Base-by-base conservation (phyloP, 108 stramenopile species). In the Pseudonitzschia multiseries region DNA sequence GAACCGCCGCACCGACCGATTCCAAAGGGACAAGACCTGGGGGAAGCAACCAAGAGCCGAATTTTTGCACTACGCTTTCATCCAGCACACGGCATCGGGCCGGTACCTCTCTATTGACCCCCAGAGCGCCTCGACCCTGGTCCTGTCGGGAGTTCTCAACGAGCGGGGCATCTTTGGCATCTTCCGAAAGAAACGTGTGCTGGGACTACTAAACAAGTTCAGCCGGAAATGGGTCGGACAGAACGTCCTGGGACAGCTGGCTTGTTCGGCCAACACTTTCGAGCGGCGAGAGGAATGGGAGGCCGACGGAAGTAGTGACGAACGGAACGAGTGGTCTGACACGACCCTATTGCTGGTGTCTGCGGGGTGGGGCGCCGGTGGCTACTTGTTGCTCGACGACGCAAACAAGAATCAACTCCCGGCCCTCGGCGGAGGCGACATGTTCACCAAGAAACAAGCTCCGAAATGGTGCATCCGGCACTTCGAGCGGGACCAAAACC, bases 241-340 rank as follows among this genome's bases (percentile, higher is more conserved):
- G 64, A 82, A 60, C 41, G 13, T 86, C 69, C 54, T 89, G 22
- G 87, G 87, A 10, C 44, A 50, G 18, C 50, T 89, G 27, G 72
- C 57, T 0, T 86, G 85, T 65, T 63, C 75, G 8, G 81, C 85
- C 15, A 63, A 53, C 15, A 32, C 63, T 17, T 86, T 89, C 77
- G 80, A 81, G 22, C 72, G 69, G 10, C 56, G 84, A 17, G 81
- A 89, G 77, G 85, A 89, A 75, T 89, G 85, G 85, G 83, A 89
- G 48, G 71, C 57, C 3, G 78, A 65, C 29, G 70, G 71, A 59
- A 72, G 75, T 36, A 36, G 36, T 5, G 6, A 36, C 36, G 36
- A 36, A n/a, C n/a, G n/a, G n/a, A 36, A 36, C 24, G 70, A 80
- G 44, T 83, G 79, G 81, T 6, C 53, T 4, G 52, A 68, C 9